Base-by-base conservation (phyloP, 2,329 filamentous ascomycete genomes). In the Trichoderma cornu-damae region DNA sequence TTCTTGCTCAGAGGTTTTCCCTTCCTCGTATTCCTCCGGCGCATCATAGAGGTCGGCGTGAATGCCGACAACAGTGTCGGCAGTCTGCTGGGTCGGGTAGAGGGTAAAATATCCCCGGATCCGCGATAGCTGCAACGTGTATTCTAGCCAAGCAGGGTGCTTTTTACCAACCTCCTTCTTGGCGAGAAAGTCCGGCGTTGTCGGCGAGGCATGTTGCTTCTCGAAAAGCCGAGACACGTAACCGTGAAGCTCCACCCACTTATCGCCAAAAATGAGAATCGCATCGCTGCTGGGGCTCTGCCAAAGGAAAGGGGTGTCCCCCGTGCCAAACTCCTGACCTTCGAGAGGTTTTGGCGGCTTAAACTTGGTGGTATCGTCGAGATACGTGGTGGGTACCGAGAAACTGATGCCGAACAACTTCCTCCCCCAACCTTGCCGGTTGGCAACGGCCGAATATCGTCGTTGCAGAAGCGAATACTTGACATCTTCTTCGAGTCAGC, bases 261-360 rank as follows among this genome's bases (percentile, higher is more conserved):
- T 91, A 47, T 90, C 83, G 42, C 92, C 91, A 57, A 94, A 85
- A 68, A 93, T 87, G 8, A 99, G 77, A 9, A 86, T 83, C 1
- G 93, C 92, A 61, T 94, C 88, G 66, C 87, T 89, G 62, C 85
- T 88, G 4, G 93, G 92, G 2, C 86, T 84, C 71, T 96, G 88
- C 86, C 91, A 96, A 7, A 96, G 75, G 66, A 96, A 95, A 0
- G 88, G 78, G 0, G 81, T 79, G 49, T 4, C 70, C 65, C 26
- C 71, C 64, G 55, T 64, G 47, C 42, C 62, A 26, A 50, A 57
- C 16, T 66, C 61, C 24, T 60, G 67, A 60, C 35, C 30, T 12
- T 44, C 44, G 6, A 51, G 16, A 11, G 58, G 51, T 24, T 24
- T 63, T 2, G 85, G 79, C 20, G 75, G 73, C 0, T 63, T 66